Conservation (phyloP, 495 filamentous ascomycete species). For the Penicillium macrosclerotiorum region DNA sequence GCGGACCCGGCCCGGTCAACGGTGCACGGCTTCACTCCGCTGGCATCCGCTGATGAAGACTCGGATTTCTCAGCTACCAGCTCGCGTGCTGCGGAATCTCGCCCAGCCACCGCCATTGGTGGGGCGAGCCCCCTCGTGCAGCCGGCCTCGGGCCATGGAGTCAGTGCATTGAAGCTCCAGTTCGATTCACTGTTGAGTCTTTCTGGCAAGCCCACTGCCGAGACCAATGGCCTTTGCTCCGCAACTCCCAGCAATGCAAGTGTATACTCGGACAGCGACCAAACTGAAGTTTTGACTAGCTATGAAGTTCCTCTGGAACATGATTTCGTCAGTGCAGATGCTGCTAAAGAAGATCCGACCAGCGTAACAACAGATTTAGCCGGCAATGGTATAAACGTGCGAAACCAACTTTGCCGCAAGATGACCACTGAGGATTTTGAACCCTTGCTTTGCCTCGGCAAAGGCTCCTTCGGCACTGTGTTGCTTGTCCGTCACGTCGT, state of each 20-base stretch:
- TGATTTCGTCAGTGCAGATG: conserved; percentile 80
- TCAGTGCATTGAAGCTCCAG: conserved; percentile 75
- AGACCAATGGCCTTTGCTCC: conserved; percentile 36
- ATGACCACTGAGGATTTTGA: conserved; percentile 92
- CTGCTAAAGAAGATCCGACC: conserved; percentile 39
- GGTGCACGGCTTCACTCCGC: conserved; percentile 82
- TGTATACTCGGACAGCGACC: conserved; percentile 54
- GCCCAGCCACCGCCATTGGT: conserved; percentile 22
- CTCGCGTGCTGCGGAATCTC: conserved; percentile 42
- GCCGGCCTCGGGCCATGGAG: conserved; percentile 60
- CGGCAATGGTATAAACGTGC: conserved; percentile 25
- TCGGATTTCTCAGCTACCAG: conserved; percentile 64
- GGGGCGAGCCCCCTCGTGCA: conserved; percentile 56
- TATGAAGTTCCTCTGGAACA: conserved; percentile 88
- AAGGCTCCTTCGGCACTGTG: conserved; percentile 93
- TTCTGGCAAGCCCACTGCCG: conserved; percentile 36
- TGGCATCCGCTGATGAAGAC: conserved; percentile 81
- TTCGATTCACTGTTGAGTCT: conserved; percentile 67
- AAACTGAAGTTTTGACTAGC: conserved; percentile 60
- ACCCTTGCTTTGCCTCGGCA: conserved; percentile 90
- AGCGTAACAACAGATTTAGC: conserved; percentile 7
- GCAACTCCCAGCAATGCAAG: conserved; percentile 53
- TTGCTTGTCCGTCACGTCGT: conserved; percentile 82
- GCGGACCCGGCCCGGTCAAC: conserved; percentile 66
- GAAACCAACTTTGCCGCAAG: conserved; percentile 60